These are phyloP conservation scores for Cryptosporidium sp. DNA, from an alignment of 169 alveolate genomes.

Conservation along the genomic window DNA sequence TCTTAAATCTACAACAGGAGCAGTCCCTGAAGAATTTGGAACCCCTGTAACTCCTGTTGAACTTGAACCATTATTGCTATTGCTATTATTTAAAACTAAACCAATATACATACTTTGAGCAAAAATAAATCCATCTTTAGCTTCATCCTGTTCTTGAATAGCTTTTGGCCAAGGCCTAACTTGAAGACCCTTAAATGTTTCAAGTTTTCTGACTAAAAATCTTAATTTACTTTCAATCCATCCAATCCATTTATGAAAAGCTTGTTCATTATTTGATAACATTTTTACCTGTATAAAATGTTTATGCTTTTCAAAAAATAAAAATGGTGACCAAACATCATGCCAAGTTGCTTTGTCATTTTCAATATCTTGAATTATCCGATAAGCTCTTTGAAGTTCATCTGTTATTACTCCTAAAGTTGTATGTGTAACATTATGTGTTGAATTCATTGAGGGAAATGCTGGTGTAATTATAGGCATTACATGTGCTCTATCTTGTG, in stretches of 20 bases:
- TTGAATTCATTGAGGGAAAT: slow-evolving; percentile 97
- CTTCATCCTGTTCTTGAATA: slow-evolving; percentile 51
- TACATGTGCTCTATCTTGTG: slow-evolving; percentile 90
- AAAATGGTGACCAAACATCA: slow-evolving; percentile 82
- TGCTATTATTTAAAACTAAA: slow-evolving; percentile 23
- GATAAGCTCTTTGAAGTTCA: slow-evolving; percentile 89
- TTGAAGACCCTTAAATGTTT: slow-evolving; percentile 82
- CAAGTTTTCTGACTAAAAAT: slow-evolving; percentile 84
- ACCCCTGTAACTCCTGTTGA: background rate
- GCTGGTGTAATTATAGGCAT: slow-evolving; percentile 99
- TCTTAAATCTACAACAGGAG: slow-evolving; percentile 74
- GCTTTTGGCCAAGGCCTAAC: slow-evolving; percentile 86
- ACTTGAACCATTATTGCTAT: no score
- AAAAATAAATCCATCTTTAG: slow-evolving; percentile 56
- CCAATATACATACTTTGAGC: slow-evolving; percentile 75
- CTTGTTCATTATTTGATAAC: slow-evolving; percentile 84
- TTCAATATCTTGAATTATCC: slow-evolving; percentile 77
- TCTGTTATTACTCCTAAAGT: slow-evolving; percentile 93
- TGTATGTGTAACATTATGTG: slow-evolving; percentile 93
- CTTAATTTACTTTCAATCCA: slow-evolving; percentile 89
- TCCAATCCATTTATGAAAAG: slow-evolving; percentile 83
- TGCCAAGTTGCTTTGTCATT: slow-evolving; percentile 80
- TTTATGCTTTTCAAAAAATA: slow-evolving; percentile 83
- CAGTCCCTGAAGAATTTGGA: background rate
- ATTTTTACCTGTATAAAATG: slow-evolving; percentile 86